Conservation (phyloP, 2,329 filamentous ascomycete genomes). For the Chaetomiaceae sp. region DNA sequence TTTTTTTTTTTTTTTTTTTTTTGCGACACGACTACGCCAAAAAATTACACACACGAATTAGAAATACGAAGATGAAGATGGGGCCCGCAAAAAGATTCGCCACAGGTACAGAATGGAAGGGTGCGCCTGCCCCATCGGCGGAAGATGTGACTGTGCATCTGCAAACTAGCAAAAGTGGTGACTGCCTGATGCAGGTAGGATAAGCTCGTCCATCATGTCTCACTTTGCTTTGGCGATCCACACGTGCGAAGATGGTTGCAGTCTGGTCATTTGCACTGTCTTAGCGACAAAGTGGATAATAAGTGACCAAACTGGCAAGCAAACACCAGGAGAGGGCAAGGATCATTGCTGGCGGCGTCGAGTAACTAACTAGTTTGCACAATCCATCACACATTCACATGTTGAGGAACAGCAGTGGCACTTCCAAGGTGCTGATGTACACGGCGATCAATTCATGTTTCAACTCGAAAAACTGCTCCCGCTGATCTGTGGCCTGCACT, state of each 20-base stretch:
- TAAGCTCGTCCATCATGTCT: slow-evolving; percentile 7
- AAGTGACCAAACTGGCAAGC: too few species aligned
- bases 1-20: too few species aligned
- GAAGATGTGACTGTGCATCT: too few species aligned
- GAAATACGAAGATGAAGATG: too few species aligned
- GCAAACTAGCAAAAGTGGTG: too few species aligned
- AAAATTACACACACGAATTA: too few species aligned
- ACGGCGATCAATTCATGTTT: background rate
- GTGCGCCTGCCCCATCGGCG: too few species aligned
- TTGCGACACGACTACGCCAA: too few species aligned
- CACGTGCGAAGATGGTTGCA: background rate
- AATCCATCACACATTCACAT: background rate
- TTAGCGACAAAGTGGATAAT: background rate
- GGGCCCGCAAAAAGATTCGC: too few species aligned
- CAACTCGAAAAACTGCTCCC: background rate
- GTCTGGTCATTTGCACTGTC: background rate
- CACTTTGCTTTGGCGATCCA: background rate
- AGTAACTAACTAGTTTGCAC: background rate
- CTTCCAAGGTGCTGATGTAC: background rate
- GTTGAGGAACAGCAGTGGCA: background rate
- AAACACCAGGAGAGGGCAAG: background rate
- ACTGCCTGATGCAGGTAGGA: background rate
- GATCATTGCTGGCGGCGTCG: background rate
- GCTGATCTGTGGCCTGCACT: slow-evolving; percentile 4
- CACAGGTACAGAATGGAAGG: too few species aligned